These are phyloP conservation scores for Phytophthora meadii DNA, from an alignment of 352 stramenopile species.

Conservation along the genomic window DNA sequence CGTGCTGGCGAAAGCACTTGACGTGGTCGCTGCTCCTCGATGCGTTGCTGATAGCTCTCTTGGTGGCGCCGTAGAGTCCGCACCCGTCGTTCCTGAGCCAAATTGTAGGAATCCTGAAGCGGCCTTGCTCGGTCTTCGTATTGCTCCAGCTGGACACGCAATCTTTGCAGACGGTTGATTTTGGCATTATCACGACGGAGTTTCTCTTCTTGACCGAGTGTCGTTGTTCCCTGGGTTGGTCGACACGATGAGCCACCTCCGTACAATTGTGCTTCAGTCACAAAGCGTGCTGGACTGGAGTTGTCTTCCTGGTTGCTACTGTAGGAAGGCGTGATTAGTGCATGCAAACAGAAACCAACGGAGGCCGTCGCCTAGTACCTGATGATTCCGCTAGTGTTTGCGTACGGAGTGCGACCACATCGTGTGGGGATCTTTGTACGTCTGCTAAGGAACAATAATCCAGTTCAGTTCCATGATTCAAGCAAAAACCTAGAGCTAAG, in stretches of 20 bases:
- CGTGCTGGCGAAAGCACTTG: slow-evolving; percentile 4
- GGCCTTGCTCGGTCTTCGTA: slow-evolving; percentile 40
- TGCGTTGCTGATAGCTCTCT: slow-evolving; percentile 41
- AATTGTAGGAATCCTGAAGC: slow-evolving; percentile 33
- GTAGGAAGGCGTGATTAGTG: not conserved
- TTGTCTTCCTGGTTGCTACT: slow-evolving; percentile 18
- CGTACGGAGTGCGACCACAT: slow-evolving; percentile 42
- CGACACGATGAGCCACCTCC: slow-evolving; percentile 30
- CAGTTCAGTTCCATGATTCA: slow-evolving; percentile 1
- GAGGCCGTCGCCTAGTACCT: slow-evolving; percentile 16
- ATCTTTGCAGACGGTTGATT: slow-evolving; percentile 44
- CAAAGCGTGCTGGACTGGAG: slow-evolving; percentile 26
- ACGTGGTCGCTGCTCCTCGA: slow-evolving; percentile 46
- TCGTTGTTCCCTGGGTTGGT: slow-evolving; percentile 12
- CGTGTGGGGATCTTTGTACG: slow-evolving; percentile 48
- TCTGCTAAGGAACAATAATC: slow-evolving; percentile 20
- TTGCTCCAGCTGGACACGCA: slow-evolving; percentile 45
- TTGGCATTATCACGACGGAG: slow-evolving; percentile 46
- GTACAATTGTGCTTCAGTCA: slow-evolving; percentile 54
- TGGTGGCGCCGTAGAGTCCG: slow-evolving; percentile 54
- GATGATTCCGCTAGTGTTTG: slow-evolving; percentile 47
- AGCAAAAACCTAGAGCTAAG: not conserved
- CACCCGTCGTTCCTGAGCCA: slow-evolving; percentile 42
- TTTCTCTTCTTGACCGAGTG: slow-evolving; percentile 62
- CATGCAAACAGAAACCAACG: too few species aligned